Evolutionary conservation across 1,284 basidiomycete species (phyloP), one percentile per base, ranked within the genome.

Genomic region (Rhodotorula sp.): DNA sequence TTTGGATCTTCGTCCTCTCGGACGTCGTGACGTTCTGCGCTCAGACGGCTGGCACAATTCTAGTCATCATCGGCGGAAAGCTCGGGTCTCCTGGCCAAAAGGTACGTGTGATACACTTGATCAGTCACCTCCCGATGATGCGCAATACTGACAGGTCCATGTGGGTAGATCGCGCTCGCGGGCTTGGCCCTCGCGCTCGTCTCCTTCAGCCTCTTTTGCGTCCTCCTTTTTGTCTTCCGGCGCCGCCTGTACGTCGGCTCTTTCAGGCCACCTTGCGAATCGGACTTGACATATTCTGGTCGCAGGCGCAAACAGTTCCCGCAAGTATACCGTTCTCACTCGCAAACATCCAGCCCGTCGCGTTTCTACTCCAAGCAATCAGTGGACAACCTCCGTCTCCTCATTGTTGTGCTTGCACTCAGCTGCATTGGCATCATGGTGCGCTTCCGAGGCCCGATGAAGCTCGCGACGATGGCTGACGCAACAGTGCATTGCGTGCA

Each of bases 11-110:
- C 34, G 41, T 58, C 9, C 75, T 74, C 62, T 68, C 67, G 62
- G 80, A 81, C 62, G 75, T 81, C 16, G 45, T 73, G 23, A 79
- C 78, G 3, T 80, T 80, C 64, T 7, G 78, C 16, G 58, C 79
- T 7, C 80, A 80, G 54, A 76, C 64, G 12, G 48, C 14, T 7
- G 52, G 52, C 1, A 53, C 52, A 4, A 25, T 25, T 7, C 27
- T 53, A 0, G 52, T 53, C 52, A 27, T 53, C 25, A 14, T 53
- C 10, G 52, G 48, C 48, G 48, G 48, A 7, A 49, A 49, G 14
- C 21, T 14, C 17, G 7, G 16, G 14, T 19, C 7, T 19, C 16
- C 21, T 16, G 48, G 48, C 17, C 17, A 49, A 16, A 49, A 49
- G 48, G 48, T 49, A 5, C 34, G 48, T 49, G 48, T 19, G 17